phyloP scores from a whole-genome alignment of 192 early-diverging fungal species.

The Coemansia javaensis region DNA sequence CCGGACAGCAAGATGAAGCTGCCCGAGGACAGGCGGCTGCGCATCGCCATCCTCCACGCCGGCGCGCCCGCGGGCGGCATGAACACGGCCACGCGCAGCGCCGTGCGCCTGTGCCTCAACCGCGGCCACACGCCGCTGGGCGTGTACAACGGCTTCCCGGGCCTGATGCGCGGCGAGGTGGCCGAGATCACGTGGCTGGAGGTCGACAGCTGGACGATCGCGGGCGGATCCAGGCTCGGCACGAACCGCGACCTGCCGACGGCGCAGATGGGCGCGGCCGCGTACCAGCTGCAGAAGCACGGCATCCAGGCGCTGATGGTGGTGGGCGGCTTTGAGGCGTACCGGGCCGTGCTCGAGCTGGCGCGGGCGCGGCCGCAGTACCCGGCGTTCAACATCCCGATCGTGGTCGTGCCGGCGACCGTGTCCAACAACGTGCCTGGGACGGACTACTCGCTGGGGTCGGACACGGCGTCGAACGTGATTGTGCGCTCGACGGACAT shows the following conservation, averaged over 20 bases:
- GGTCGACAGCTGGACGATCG: constrained; percentile 86
- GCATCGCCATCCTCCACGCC: constrained; percentile 87
- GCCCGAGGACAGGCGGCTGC: constrained; percentile 55
- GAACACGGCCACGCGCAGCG: constrained; percentile 91
- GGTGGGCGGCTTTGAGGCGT: constrained; percentile 97
- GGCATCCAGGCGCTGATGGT: constrained; percentile 86
- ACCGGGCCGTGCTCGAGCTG: constrained; percentile 70
- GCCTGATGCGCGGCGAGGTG: constrained; percentile 78
- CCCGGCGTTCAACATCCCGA: constrained; percentile 92
- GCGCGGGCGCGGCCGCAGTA: constrained; percentile 68
- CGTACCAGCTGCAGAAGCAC: constrained; percentile 88
- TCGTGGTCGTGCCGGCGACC: constrained; percentile 88
- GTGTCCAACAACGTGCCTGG: constrained; percentile 98
- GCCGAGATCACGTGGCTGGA: constrained; percentile 74
- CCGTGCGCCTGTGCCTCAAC: constrained; percentile 77
- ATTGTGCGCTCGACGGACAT: constrained; percentile 88
- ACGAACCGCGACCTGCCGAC: constrained; percentile 90
- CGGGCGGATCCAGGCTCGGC: constrained; percentile 89
- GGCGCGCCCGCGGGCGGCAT: constrained; percentile 97
- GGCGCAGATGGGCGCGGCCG: constrained; percentile 79
- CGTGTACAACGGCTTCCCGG: constrained; percentile 89
- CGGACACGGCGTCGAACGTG: constrained; percentile 92
- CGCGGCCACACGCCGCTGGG: constrained; percentile 83
- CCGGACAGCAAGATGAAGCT: constrained; percentile 37
- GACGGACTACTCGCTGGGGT: constrained; percentile 89